Evolutionary conservation across 1,284 basidiomycete species (phyloP).

Genomic region (Microbotryum scabiosae): DNA sequence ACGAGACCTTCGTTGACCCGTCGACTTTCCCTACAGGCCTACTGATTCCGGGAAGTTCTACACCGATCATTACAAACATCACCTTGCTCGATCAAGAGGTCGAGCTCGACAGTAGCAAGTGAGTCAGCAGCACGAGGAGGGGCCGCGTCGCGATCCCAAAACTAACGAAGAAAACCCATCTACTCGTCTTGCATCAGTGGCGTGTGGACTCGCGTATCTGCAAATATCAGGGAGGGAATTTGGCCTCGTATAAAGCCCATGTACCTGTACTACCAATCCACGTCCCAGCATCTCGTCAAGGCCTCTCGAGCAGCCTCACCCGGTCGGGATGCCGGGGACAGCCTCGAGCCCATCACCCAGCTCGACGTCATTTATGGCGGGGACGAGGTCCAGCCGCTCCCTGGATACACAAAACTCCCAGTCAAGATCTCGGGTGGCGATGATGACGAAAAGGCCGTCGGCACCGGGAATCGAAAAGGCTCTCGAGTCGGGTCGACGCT

Average conservation of each 20-base stretch:
- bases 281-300: conserved; percentile 12
- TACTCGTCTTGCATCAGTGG: conserved; percentile 1
- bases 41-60: conserved; percentile 15
- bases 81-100: conserved; percentile 10
- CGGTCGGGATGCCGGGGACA: conserved; percentile 10
- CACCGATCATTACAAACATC: conserved; percentile 23
- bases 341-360: conserved; percentile 57
- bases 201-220: conserved; percentile 19
- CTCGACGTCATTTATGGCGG: conserved; percentile 77
- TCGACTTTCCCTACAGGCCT: conserved; percentile 10
- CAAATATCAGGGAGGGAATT: conserved; percentile 26
- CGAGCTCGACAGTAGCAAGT: too few relatives aligned
- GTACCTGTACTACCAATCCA: conserved; percentile 30
- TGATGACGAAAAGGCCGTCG: conserved; percentile 32
- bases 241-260: conserved; percentile 26
- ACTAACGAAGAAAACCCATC: background rate
- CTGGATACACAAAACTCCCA: conserved; percentile 63
- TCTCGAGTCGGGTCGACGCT: conserved; percentile 10
- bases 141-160: background rate
- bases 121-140: too few relatives aligned
- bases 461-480: conserved; percentile 25
- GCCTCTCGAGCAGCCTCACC: conserved; percentile 12
- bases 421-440: conserved; percentile 45
- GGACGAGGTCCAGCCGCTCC: conserved; percentile 57
- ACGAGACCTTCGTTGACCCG: too few relatives aligned